Evolutionary conservation across 176 grass and related monocot species (phyloP).

Genomic region (Carex scoparia): DNA sequence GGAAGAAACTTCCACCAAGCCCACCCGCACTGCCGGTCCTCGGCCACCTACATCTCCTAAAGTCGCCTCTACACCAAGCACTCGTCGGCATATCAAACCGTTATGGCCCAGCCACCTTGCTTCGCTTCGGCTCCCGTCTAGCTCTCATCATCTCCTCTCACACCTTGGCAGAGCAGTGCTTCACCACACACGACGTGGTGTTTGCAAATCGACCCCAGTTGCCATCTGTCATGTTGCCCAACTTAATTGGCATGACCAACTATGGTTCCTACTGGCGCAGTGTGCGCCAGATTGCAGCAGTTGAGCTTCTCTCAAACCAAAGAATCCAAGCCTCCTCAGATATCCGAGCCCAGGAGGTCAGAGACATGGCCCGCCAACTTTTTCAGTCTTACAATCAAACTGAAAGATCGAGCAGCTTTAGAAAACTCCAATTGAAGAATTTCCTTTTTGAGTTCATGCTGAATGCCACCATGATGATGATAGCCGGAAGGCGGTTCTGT

Average conservation of each 20-base stretch:
- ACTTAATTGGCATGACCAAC: constrained; percentile 25
- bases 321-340: constrained; percentile 23
- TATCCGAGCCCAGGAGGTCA: constrained; percentile 31
- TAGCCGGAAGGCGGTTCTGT: no score
- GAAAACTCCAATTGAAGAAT: not conserved
- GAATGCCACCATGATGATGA: constrained; percentile 20
- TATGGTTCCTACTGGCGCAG: constrained; percentile 58
- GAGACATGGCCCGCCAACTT: constrained; percentile 22
- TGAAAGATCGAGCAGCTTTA: not conserved
- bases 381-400: constrained; percentile 12
- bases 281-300: constrained; percentile 48
- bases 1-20: constrained; percentile 28
- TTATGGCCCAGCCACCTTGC: constrained; percentile 38
- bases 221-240: constrained; percentile 36
- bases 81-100: constrained; percentile 27
- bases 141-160: constrained; percentile 43
- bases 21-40: constrained; percentile 39
- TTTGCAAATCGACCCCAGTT: constrained; percentile 62
- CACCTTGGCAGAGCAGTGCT: constrained; percentile 40
- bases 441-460: constrained; percentile 28
- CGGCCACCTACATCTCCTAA: constrained; percentile 67
- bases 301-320: constrained; percentile 43
- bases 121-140: constrained; percentile 44
- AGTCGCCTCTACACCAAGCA: constrained; percentile 53
- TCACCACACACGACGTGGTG: constrained; percentile 40